Base-by-base conservation (phyloP, 192 early-diverging fungal genomes). In the Gonapodya sp. region DNA sequence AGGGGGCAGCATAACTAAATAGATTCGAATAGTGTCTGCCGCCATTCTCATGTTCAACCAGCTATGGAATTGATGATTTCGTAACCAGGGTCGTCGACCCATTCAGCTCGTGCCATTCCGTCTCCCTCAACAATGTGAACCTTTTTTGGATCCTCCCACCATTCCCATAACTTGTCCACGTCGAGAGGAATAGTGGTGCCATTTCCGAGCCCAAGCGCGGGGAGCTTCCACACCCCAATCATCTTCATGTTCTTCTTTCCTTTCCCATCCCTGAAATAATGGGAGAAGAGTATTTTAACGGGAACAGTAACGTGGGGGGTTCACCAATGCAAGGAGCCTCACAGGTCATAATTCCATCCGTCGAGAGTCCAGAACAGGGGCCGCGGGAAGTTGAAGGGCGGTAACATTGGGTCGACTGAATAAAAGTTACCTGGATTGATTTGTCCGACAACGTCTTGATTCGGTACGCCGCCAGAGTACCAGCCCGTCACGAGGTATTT, bases 351-450 rank as follows among this genome's bases (percentile, higher is more conserved):
- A 24, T 64, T 64, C 46, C 46, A 64, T 64, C 75, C 81, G 36
- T 83, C 82, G 0, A 79, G 18, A 0, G 72, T 83, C 35, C 36
- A 83, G 82, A 84, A 84, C 0, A 83, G 83, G 14, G 83, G 83
- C 36, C 24, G 24, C n/a, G 83, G 83, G 36, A 83, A 83, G 73
- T 83, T 83, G 82, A 83, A 83, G 78, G 83, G 83, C 2, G 36
- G 83, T 0, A 80, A 31, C 16, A 83, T 77, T 36, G 37, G 32
- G 73, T 83, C 35, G 35, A 78, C 35, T 18, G 32, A 16, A 36
- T 84, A 83, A 18, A 18, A 82, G n/a, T n/a, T 73, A 18, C 82
- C 82, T 34, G 82, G 36, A 18, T 30, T 35, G 78, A 83, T 79
- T 31, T 82, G 30, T 64, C 46, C 46, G 30, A 16, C 83, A 73